Base-by-base conservation (phyloP, 345 rosid genomes). In the Leavenworthia alabamica region DNA sequence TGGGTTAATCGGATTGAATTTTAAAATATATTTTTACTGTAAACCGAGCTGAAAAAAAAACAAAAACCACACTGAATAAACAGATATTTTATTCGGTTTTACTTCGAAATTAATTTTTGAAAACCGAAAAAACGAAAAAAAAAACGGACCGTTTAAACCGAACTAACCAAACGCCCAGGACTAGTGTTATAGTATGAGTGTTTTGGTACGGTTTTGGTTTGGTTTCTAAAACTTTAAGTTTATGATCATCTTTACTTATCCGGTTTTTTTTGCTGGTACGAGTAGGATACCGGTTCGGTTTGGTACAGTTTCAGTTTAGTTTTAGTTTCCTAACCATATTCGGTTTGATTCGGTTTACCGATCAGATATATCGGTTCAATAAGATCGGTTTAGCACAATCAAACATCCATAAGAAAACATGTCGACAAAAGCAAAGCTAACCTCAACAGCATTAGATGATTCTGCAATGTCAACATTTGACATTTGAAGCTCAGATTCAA, bases 401-500 rank as follows among this genome's bases (percentile, higher is more conserved):
- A 26, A 48, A 48, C 6, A 48, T 7, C 10, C 3, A 6, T 23
- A 8, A 47, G 7, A n/a, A 24, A 23, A 47, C 32, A 26, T 12
- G 26, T 15, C 6, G 53, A n/a, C n/a, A 45, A 47, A 59, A n/a
- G 24, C 24, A 1, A 48, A 56, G 10, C 67, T 45, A 1, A 85
- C 94, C 89, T 80, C 80, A 35, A 28, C 76, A 11, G 6, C 78
- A 60, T 59, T 58, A 8, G 82, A 79, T 45, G 92, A 82, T 20
- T 70, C 93, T 17, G 82, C 48, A 0, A 42, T 71, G 41, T 60
- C 66, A 20, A 75, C 87, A 29, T 64, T 59, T 4, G 63, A 20
- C 8, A 35, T 53, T 19, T 77, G 84, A 35, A 59, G 72, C 28
- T 80, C 93, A 4, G 80, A 62, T 42, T 80, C 97, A 3, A 79